Conservation (phyloP, 805 yeast genomes). For the Hanseniaspora thailandica region DNA sequence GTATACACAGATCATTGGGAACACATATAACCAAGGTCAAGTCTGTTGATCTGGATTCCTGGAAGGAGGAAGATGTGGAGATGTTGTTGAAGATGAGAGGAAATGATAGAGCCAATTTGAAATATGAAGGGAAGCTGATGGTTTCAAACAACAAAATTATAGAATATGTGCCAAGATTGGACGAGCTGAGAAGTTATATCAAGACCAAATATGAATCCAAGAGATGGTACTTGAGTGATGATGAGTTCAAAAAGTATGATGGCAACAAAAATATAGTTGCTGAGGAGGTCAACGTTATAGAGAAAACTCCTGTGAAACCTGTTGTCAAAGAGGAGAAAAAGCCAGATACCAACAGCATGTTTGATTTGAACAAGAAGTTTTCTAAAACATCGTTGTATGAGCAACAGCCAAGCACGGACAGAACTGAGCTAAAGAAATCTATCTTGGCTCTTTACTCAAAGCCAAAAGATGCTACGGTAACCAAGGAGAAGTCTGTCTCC, state of each 20-base stretch:
- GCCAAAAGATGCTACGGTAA: slow-evolving; percentile 24
- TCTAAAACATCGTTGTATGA: background rate
- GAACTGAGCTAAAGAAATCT: slow-evolving; percentile 86
- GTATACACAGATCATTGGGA: slow-evolving; percentile 89
- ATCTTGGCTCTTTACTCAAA: slow-evolving; percentile 78
- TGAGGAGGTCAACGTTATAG: background rate
- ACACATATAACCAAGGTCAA: slow-evolving; percentile 89
- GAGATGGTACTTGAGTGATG: slow-evolving; percentile 54
- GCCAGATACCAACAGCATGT: background rate
- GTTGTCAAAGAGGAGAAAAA: slow-evolving; percentile 4
- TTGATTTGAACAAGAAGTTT: slow-evolving; percentile 2
- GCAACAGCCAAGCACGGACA: slow-evolving; percentile 20
- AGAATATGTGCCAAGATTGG: slow-evolving; percentile 63
- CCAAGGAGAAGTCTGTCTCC: slow-evolving; percentile 17
- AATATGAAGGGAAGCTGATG: slow-evolving; percentile 67
- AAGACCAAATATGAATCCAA: slow-evolving; percentile 83
- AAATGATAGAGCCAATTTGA: slow-evolving; percentile 50
- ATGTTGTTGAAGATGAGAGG: slow-evolving; percentile 84
- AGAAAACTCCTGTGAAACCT: slow-evolving; percentile 12
- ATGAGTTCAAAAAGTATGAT: slow-evolving; percentile 26
- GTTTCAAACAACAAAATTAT: slow-evolving; percentile 30
- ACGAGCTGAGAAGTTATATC: slow-evolving; percentile 79
- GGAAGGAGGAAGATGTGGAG: slow-evolving; percentile 87
- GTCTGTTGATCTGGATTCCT: slow-evolving; percentile 85
- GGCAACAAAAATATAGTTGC: slow-evolving; percentile 13